These are phyloP conservation scores for Collariella sp. DNA, from an alignment of 495 filamentous ascomycete genomes.

Conservation along the genomic window DNA sequence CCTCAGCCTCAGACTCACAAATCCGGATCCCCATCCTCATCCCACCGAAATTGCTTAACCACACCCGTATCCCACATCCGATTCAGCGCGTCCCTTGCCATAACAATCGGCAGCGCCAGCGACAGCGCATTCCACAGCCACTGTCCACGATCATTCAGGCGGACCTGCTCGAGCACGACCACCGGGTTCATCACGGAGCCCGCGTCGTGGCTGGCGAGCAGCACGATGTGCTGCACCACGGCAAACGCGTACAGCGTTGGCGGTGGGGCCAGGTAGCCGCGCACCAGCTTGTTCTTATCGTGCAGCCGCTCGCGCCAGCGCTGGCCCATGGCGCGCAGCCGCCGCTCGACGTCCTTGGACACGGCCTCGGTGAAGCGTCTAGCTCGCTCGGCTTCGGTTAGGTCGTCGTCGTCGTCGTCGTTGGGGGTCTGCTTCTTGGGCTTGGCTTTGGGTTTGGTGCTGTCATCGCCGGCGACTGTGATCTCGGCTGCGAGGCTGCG, in stretches of 20 bases:
- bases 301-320: conserved; percentile 16
- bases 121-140: conserved; percentile 31
- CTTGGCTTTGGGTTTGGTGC: background rate
- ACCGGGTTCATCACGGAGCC: conserved; percentile 9
- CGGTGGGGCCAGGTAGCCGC: conserved; percentile 3
- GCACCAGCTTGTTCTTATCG: background rate
- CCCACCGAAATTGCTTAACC: background rate
- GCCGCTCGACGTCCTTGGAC: conserved; percentile 10
- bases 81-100: conserved; percentile 16
- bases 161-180: conserved; percentile 16
- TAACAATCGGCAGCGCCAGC: conserved; percentile 24
- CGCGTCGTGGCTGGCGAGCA: conserved; percentile 23
- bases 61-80: conserved; percentile 5
- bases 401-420: background rate
- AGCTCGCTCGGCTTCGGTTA: background rate
- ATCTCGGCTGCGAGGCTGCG: background rate
- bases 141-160: conserved; percentile 18
- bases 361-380: conserved; percentile 11
- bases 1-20: conserved; percentile 1
- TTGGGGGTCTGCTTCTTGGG: background rate
- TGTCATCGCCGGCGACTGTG: background rate
- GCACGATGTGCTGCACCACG: conserved; percentile 22
- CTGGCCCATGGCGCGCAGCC: conserved; percentile 12
- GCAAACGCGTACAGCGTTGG: conserved; percentile 26
- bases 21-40: conserved; percentile 18